These are phyloP conservation scores for Amanita polypyramis DNA, from an alignment of 768 basidiomycete genomes.

Conservation along the genomic window DNA sequence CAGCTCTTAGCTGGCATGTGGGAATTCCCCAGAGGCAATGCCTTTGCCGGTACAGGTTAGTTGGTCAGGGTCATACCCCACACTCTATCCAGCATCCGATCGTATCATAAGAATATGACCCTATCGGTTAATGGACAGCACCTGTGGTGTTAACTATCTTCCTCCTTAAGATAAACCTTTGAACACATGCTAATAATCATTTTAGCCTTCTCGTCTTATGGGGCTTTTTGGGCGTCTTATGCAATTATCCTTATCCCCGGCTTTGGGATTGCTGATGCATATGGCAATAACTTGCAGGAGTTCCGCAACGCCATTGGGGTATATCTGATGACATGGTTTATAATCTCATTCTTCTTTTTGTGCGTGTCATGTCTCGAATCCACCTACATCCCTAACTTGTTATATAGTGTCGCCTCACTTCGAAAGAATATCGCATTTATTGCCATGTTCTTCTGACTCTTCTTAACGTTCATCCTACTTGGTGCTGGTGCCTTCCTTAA, in stretches of 20 bases:
- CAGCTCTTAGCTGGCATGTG: constrained; percentile 77
- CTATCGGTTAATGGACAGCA: no score
- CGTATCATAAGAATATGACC: no score
- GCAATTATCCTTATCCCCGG: constrained; percentile 64
- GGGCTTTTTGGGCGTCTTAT: constrained; percentile 85
- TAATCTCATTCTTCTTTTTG: constrained; percentile 63
- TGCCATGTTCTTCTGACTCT: constrained; percentile 24
- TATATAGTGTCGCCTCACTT: constrained; percentile 24
- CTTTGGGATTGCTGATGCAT: constrained; percentile 51
- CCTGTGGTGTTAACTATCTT: no score
- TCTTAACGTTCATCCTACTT: constrained; percentile 31
- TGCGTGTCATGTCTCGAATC: constrained; percentile 20
- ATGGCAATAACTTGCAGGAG: constrained; percentile 23
- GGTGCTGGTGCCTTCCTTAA: constrained; percentile 26
- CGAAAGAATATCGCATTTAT: constrained; percentile 31
- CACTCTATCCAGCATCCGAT: no score
- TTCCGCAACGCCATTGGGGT: constrained; percentile 54
- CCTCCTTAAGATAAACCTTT: no score
- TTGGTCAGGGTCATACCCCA: constrained; percentile 1
- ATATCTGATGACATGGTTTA: constrained; percentile 64
- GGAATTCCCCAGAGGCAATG: constrained; percentile 31
- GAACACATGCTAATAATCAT: constrained; percentile 6
- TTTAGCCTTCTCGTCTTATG: constrained; percentile 72
- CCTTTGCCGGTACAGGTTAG: constrained; percentile 65
- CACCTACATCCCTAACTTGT: neutral